Base-by-base conservation (phyloP, 2,329 filamentous ascomycete genomes). In the Helotiales sp. region DNA sequence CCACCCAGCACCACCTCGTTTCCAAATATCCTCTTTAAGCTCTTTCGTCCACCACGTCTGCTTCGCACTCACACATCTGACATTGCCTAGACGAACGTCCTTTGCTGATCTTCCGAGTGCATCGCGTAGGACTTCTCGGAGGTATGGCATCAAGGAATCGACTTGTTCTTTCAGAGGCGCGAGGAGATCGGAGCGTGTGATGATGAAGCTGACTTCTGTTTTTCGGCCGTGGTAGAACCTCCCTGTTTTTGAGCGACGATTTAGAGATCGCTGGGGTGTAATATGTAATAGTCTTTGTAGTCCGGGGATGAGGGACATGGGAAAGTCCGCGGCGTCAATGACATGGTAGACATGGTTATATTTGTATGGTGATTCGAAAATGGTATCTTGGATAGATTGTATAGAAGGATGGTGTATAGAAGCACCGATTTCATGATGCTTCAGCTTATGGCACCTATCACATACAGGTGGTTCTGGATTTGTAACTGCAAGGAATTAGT, bases 301-400 rank as follows among this genome's bases (percentile, higher is more conserved):
- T 52, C 89, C 87, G 0, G 93, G 92, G 3, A 98, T 84, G 15
- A 99, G 81, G 1, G 96, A 97, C 87, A 99, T 92, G 22, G 96
- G 96, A 71, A 99, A 98, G 79, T 99, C 96, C 68, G 94, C 96
- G 2, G 96, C 95, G 76, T 99, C 96, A 24, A 99, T 82, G 28
- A 99, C 85, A 79, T 99, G 96, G 77, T 98, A 99, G 69, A 99
- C 90, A 79, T 97, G 93, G 75, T 99, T 98, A 77, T 92, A 87
- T 77, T 92, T 92, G 80, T 96, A 90, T 0, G 94, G 94, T 0
- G 95, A 97, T 78, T 97, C 93, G 62, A 90, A 86, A 61, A 99
- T 91, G 17, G 93, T 97, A 70, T 93, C 90, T 71, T 89, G 88
- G 61, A 99, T 89, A 2, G 92, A 89, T 50, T 93, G 86, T 70